A percentile compares a stretch with the other conserved stretches of the same genome.
Evolutionary conservation across 768 basidiomycete genomes (phyloP).

Genomic region (Auricularia auricula-judae): DNA sequence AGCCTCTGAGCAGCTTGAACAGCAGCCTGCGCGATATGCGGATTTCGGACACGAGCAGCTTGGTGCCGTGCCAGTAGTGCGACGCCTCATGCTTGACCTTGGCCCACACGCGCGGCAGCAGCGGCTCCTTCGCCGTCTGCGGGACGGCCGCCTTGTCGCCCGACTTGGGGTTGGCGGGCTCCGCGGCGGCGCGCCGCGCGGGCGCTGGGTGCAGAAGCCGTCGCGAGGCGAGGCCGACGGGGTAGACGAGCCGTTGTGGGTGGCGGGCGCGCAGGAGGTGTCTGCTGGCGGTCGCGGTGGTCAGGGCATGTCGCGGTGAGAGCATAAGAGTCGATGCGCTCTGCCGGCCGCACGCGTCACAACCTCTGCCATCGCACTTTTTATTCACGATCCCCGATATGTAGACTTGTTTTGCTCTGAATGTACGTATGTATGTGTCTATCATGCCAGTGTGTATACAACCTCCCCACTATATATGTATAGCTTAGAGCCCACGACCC

Average conservation of each 20-base stretch:
- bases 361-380: too few species aligned
- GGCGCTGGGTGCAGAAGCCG: background rate
- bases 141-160: constrained; percentile 2
- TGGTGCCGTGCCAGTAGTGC: constrained; percentile 96
- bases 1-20: constrained; percentile 88
- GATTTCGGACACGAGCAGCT: constrained; percentile 88
- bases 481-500: background rate
- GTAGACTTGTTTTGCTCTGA: background rate
- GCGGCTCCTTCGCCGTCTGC: constrained; percentile 20
- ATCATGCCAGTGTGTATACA: background rate
- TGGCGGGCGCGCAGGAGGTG: background rate
- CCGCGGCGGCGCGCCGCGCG: background rate
- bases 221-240: background rate
- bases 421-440: background rate
- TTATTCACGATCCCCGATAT: too few species aligned
- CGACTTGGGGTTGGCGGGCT: background rate
- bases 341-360: background rate
- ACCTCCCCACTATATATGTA: background rate
- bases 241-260: background rate
- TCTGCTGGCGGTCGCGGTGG: background rate
- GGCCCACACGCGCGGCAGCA: constrained; percentile 68
- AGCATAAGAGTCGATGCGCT: background rate
- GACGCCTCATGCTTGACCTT: constrained; percentile 90
- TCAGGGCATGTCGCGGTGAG: background rate
- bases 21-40: constrained; percentile 80